phyloP scores from a whole-genome alignment of 2,329 filamentous ascomycete genomes.

The Fusarium mexicanum region DNA sequence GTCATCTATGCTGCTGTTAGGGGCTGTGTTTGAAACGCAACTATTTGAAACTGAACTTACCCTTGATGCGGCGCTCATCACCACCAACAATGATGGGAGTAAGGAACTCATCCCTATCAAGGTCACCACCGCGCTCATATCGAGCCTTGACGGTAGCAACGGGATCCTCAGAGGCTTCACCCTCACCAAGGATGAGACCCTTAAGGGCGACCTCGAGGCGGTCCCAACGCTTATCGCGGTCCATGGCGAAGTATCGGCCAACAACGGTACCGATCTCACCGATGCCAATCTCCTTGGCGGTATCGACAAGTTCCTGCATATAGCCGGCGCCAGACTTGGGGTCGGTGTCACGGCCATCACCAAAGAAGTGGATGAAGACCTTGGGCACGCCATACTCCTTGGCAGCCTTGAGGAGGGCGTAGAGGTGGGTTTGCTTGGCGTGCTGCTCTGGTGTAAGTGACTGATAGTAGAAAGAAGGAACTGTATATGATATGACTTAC shows the following conservation, averaged over 20 bases:
- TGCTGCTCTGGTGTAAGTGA: slow-evolving; percentile 64
- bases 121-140: slow-evolving; percentile 74
- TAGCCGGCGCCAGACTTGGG: slow-evolving; percentile 92
- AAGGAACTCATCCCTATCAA: slow-evolving; percentile 95
- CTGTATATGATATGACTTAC: slow-evolving; percentile 54
- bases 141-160: slow-evolving; percentile 87
- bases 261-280: slow-evolving; percentile 93
- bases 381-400: slow-evolving; percentile 88
- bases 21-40: neutral
- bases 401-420: slow-evolving; percentile 86
- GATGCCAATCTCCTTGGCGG: slow-evolving; percentile 82
- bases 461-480: neutral
- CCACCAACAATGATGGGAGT: slow-evolving; percentile 97
- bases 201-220: slow-evolving; percentile 89
- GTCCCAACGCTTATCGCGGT: slow-evolving; percentile 99
- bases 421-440: slow-evolving; percentile 93
- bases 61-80: slow-evolving; percentile 84
- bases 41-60: slow-evolving; percentile 55
- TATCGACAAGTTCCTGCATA: slow-evolving; percentile 85
- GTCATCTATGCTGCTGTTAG: slow-evolving; percentile 66
- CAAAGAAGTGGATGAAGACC: slow-evolving; percentile 99
- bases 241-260: slow-evolving; percentile 98
- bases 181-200: slow-evolving; percentile 85
- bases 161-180: slow-evolving; percentile 85
- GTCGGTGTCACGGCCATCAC: slow-evolving; percentile 96